Evolutionary conservation across 2,329 filamentous ascomycete genomes (phyloP).

Genomic region (Lachnellula subtilissima): DNA sequence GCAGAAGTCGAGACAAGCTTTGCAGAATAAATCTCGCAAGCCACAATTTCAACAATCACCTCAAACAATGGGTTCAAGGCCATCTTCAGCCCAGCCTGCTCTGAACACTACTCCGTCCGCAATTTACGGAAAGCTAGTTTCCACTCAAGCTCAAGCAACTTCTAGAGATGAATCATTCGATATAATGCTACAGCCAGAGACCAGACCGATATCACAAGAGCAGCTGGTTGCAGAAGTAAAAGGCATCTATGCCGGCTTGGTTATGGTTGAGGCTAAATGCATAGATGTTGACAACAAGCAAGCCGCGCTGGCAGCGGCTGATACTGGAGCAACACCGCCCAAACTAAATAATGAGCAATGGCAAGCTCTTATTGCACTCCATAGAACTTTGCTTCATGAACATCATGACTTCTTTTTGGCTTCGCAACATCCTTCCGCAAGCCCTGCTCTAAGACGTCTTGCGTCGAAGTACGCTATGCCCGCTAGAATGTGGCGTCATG

Average conservation of each 20-base stretch:
- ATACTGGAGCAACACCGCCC: slow-evolving; percentile 32
- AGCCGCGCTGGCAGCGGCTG: slow-evolving; percentile 46
- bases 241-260: slow-evolving; percentile 70
- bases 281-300: slow-evolving; percentile 73
- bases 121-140: not conserved
- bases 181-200: slow-evolving; percentile 50
- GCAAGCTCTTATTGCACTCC: slow-evolving; percentile 77
- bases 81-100: not conserved
- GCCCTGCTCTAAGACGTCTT: slow-evolving; percentile 58
- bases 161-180: not conserved
- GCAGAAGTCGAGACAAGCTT: slow-evolving; percentile 17
- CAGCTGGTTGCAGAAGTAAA: slow-evolving; percentile 30
- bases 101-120: not conserved
- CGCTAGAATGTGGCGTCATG: slow-evolving; percentile 87
- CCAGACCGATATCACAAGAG: slow-evolving; percentile 37
- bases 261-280: slow-evolving; percentile 83
- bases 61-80: not conserved
- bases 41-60: slow-evolving; percentile 5
- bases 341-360: slow-evolving; percentile 65
- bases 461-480: slow-evolving; percentile 87
- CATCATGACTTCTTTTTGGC: slow-evolving; percentile 85
- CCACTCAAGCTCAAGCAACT: not conserved
- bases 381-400: slow-evolving; percentile 75
- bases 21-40: slow-evolving; percentile 15
- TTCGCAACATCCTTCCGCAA: slow-evolving; percentile 78